Evolutionary conservation across 495 filamentous ascomycete species (phyloP).

Genomic region (Xylaria venustula): DNA sequence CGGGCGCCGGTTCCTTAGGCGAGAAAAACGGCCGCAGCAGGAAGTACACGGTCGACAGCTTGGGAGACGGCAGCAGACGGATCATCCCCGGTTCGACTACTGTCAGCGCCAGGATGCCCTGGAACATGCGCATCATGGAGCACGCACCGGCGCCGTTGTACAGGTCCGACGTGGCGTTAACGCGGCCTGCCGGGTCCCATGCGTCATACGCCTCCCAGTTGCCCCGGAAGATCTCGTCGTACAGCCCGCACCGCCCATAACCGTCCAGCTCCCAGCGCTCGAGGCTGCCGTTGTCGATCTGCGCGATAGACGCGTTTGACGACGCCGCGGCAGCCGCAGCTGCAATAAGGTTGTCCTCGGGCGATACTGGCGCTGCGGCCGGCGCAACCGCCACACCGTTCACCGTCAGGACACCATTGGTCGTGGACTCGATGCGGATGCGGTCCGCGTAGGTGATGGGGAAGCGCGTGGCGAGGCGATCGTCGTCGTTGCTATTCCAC

Average conservation of each 20-base stretch:
- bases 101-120: slow-evolving; percentile 84
- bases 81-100: slow-evolving; percentile 78
- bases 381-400: slow-evolving; percentile 26
- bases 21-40: slow-evolving; percentile 85
- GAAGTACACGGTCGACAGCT: slow-evolving; percentile 80
- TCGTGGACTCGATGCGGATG: slow-evolving; percentile 65
- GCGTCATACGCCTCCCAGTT: slow-evolving; percentile 86
- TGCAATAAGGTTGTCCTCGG: slow-evolving; percentile 43
- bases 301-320: slow-evolving; percentile 55
- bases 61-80: slow-evolving; percentile 78
- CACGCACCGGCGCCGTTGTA: slow-evolving; percentile 87
- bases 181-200: slow-evolving; percentile 74
- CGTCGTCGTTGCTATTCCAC: slow-evolving; percentile 75
- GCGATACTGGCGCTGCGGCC: slow-evolving; percentile 21
- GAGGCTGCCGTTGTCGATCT: slow-evolving; percentile 81
- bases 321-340: slow-evolving; percentile 41
- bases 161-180: slow-evolving; percentile 71
- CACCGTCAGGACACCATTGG: slow-evolving; percentile 37
- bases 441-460: slow-evolving; percentile 83
- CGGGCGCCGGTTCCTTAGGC: slow-evolving; percentile 47
- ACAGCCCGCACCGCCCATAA: slow-evolving; percentile 70
- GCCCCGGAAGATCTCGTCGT: slow-evolving; percentile 71
- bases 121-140: slow-evolving; percentile 85
- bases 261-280: slow-evolving; percentile 89
- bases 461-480: slow-evolving; percentile 53